Base-by-base conservation (phyloP, 345 rosid species). In the Luvunga scandens region DNA sequence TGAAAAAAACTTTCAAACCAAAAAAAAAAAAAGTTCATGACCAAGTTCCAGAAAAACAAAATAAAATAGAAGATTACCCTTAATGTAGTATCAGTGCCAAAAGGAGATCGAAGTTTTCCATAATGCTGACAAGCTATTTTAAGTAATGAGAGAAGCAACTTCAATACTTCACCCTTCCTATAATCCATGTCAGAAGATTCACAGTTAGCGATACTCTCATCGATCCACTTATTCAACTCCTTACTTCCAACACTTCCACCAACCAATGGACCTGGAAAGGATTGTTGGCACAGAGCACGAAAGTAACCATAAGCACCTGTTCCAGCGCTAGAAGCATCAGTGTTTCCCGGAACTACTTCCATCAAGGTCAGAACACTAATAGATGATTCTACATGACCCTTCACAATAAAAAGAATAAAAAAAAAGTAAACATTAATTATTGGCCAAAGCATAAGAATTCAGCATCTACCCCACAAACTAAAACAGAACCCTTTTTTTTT, bases 51-150 rank as follows among this genome's bases (percentile, higher is more conserved):
- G 61, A 25, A n/a, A 66, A 61, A 57, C 34, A 56, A 33, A 56
- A 27, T 45, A 45, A 45, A 45, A 45, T 45, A 45, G 50, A 39
- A 28, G 77, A 75, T 84, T 85, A 96, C 98, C 97, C 85, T 91
- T 80, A 86, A 71, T 25, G 85, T 42, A 31, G 82, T 81, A 73
- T 97, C 98, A 66, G 86, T 69, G 63, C 98, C 97, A 72, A 91
- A 97, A 82, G 99, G 94, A 83, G 98, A 91, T 71, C 98, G 89
- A 75, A 97, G 92, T 90, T 94, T 97, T 75, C 98, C 99, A 83
- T 97, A 97, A 86, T 90, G 93, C 86, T 91, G 97, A 82, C 90
- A 94, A 70, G 93, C 94, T 84, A 97, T 87, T 86, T 88, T 94
- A 33, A 94, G 97, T 88, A 97, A 84, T 75, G 95, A 93, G 69